Conservation (phyloP, 257 asterid species). For the Gynochthodes officinalis region DNA sequence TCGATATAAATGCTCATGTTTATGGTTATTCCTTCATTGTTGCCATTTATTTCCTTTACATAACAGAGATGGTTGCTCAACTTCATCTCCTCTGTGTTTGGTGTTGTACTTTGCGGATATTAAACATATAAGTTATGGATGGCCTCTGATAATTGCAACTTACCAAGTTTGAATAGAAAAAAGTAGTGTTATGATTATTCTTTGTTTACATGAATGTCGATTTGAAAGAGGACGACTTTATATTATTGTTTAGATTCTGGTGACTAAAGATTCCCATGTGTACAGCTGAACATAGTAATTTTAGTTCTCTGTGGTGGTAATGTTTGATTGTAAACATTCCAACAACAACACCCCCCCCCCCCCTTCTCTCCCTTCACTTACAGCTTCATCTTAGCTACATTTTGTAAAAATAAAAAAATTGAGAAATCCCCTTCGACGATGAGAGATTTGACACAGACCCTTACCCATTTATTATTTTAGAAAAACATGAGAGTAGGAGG, state of each 20-base stretch:
- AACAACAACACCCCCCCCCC: too few species aligned
- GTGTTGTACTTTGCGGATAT: background rate
- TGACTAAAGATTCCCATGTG: background rate
- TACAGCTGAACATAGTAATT: background rate
- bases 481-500: too few species aligned
- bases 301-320: too few species aligned
- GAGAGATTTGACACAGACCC: too few species aligned
- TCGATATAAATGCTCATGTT: background rate
- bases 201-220: background rate
- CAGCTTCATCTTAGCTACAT: too few species aligned
- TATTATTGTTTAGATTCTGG: background rate
- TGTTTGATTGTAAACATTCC: too few species aligned
- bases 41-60: background rate
- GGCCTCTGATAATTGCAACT: conserved; percentile 1
- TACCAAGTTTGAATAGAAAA: background rate
- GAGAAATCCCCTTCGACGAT: too few species aligned
- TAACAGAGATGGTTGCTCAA: background rate
- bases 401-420: too few species aligned
- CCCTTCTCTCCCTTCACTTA: too few species aligned
- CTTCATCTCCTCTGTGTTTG: background rate
- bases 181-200: background rate
- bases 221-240: background rate
- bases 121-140: background rate
- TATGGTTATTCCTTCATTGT: background rate
- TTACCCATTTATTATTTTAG: too few species aligned